Base-by-base conservation (phyloP, 2,329 filamentous ascomycete species). In the Pseudogymnoascus sp. region DNA sequence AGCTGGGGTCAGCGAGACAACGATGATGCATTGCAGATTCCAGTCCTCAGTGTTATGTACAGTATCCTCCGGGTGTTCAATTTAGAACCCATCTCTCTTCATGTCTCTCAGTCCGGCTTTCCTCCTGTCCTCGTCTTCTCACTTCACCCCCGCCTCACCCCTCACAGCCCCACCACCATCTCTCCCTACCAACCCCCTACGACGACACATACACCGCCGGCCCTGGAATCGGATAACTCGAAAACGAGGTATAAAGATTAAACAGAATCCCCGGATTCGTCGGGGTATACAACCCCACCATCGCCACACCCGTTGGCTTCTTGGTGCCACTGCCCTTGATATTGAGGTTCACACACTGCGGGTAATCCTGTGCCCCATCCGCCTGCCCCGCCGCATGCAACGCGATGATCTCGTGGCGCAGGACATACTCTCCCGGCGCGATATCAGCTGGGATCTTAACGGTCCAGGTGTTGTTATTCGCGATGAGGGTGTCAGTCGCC, bases 291-390 rank as follows among this genome's bases (percentile, higher is more conserved):
- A 62, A 59, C 9, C 68, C 67, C 64, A 67, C 67, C 34, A 69
- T 66, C 16, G 68, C 60, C 14, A 69, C 66, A 61, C 68, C 68
- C 23, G 66, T 59, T 53, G 68, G 68, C n/a, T 60, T 64, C 34
- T 61, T 64, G 8, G 42, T 23, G 59, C 68, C 68, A 18, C 69
- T 69, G 11, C 71, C 72, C 36, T 70, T 72, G 42, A 78, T 72
- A 63, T 72, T 74, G 64, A 79, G 66, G 68, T 78, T 75, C 14
- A 77, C 71, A 69, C 76, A 79, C 67, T 75, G 74, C 68, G 76
- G 75, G 70, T 79, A 79, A 65, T 78, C 74, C 66, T 79, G 77
- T n/a, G 77, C 76, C 59, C 76, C 77, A 80, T 78, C 66, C 43
- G 59, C 68, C 63, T 70, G 70, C 66, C 72, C 70, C 25, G 72